Conservation (phyloP, 1,284 basidiomycete genomes). For the Cutaneotrichosporon spelunceum region DNA sequence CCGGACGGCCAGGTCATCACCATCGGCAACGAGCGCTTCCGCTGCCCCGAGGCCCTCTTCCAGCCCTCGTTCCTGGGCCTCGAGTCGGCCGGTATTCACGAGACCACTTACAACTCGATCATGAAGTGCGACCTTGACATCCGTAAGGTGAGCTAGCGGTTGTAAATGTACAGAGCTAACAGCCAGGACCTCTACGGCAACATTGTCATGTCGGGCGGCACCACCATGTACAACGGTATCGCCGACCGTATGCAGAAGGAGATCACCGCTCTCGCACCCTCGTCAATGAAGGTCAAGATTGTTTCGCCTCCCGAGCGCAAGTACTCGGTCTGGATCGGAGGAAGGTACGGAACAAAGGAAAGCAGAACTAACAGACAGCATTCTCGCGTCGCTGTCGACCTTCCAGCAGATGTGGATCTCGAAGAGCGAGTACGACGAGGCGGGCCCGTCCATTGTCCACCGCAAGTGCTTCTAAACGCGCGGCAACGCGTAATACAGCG, state of each 20-base stretch:
- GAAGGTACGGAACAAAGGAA: no score
- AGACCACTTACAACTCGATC: conserved; percentile 88
- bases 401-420: conserved; percentile 69
- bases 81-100: conserved; percentile 91
- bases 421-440: conserved; percentile 70
- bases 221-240: conserved; percentile 97
- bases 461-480: conserved; percentile 45
- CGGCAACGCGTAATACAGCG: no score
- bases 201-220: conserved; percentile 87
- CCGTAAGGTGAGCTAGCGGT: conserved; percentile 27
- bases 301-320: conserved; percentile 67
- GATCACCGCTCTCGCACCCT: conserved; percentile 79
- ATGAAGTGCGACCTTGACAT: conserved; percentile 64
- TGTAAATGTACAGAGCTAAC: background rate
- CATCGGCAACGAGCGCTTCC: conserved; percentile 96
- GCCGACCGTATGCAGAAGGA: conserved; percentile 98
- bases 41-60: conserved; percentile 95
- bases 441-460: conserved; percentile 60
- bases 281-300: conserved; percentile 75
- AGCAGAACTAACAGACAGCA: conserved; percentile 41
- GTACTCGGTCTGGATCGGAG: conserved; percentile 98
- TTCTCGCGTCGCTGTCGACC: conserved; percentile 89
- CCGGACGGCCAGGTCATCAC: conserved; percentile 97
- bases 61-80: conserved; percentile 90
- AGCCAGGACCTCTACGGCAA: conserved; percentile 44